Evolutionary conservation across 2,329 filamentous ascomycete genomes (phyloP), one percentile per base, ranked within the genome.

Genomic region (Ustilaginoidea virens): DNA sequence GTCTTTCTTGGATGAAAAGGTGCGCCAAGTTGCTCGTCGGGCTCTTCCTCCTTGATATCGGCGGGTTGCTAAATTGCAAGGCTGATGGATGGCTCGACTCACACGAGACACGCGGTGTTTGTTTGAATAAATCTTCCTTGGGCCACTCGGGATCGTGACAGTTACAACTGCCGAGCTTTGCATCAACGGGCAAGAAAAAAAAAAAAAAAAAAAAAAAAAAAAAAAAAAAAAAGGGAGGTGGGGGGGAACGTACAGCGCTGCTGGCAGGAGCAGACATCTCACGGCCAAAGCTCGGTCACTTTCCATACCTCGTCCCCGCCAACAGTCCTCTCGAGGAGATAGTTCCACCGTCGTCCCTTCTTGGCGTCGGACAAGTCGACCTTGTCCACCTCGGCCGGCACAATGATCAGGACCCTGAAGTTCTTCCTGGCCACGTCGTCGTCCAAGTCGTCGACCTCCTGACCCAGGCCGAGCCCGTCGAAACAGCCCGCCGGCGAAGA

Each of bases 351-450:
- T 37, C 65, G 60, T 9, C 63, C 61, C 35, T 68, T 67, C 26
- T 65, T 63, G 1, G 75, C 69, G 45, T 82, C 68, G 32, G 67
- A 73, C 30, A 92, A 52, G 47, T 90, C 79, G 11, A 80, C 60
- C 42, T 66, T 63, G 48, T 92, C 85, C 13, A 92, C 74, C 48
- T 80, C 72, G 7, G 80, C 69, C 0, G 83, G 82, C 35, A 75
- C 68, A 39, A 93, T 76, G 24, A 90, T 71, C n/a, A 85, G 73
- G 3, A 92, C 77, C 16, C 83, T 63, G 47, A 92, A 93, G 49
- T 92, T 80, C 38, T 56, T 57, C 39, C 83, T 63, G 23, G 82
- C 80, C 31, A 77, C 53, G 19, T 58, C 50, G 36, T 96, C 83
- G 25, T 81, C 53, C 5, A 92, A 51, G 41, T 78, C 71, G 12